phyloP scores from a whole-genome alignment of 2,329 filamentous ascomycete species.

The Microdochium trichocladiopsis region DNA sequence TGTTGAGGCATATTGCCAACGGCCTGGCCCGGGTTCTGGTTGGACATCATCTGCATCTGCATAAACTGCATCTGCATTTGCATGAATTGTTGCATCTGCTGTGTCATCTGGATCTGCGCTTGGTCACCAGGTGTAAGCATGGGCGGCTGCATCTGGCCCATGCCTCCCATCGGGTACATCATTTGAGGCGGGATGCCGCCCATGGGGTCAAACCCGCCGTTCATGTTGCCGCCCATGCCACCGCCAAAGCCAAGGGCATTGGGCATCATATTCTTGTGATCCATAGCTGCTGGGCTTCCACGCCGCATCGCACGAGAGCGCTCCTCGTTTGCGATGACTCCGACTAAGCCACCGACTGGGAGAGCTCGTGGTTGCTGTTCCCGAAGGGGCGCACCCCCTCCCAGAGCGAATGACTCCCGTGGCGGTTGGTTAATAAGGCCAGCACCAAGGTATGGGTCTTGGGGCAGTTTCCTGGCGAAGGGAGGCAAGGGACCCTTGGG shows the following conservation, averaged over 20 bases:
- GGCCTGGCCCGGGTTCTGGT: constrained; percentile 9
- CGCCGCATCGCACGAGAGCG: constrained; percentile 69
- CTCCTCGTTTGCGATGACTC: constrained; percentile 83
- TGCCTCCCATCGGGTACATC: constrained; percentile 33
- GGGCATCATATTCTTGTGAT: constrained; percentile 31
- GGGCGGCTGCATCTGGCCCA: constrained; percentile 21
- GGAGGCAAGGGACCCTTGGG: constrained; percentile 55
- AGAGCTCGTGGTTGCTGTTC: constrained; percentile 22
- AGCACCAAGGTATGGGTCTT: constrained; percentile 79
- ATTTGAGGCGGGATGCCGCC: constrained; percentile 42
- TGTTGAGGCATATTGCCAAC: constrained; percentile 8
- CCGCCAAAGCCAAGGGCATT: constrained; percentile 8
- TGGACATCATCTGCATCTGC: constrained; percentile 58
- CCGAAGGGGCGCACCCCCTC: constrained; percentile 38
- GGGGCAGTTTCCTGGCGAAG: constrained; percentile 75
- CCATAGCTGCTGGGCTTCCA: constrained; percentile 63
- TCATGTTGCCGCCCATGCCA: constrained; percentile 25
- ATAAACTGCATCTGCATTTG: constrained; percentile 94
- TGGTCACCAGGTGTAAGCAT: constrained; percentile 57
- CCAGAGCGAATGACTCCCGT: constrained; percentile 68
- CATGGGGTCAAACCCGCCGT: constrained; percentile 38
- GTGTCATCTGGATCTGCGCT: constrained; percentile 71
- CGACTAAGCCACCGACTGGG: constrained; percentile 74
- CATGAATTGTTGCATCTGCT: constrained; percentile 84
- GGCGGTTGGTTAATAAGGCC: constrained; percentile 65